phyloP scores from a whole-genome alignment of 2,329 filamentous ascomycete genomes.

The Fusarium sp. region DNA sequence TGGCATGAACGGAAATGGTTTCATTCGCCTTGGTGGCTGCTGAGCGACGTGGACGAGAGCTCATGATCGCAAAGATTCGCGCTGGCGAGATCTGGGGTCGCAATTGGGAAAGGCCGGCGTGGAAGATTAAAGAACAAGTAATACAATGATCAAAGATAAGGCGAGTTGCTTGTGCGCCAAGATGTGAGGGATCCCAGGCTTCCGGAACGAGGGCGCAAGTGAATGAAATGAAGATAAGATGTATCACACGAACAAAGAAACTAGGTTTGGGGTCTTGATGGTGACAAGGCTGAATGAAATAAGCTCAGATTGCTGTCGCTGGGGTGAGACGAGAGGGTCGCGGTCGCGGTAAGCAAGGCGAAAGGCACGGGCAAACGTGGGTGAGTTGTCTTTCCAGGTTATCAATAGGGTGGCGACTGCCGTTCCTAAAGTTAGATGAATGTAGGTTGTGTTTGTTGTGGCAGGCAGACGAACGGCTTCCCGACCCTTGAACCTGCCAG shows the following conservation, averaged over 20 bases:
- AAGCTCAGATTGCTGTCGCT: slow-evolving; percentile 37
- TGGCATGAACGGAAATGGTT: slow-evolving; percentile 58
- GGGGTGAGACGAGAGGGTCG: slow-evolving; percentile 25
- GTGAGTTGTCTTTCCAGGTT: background rate
- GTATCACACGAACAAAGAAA: slow-evolving; percentile 6
- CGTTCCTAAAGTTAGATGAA: slow-evolving; percentile 15
- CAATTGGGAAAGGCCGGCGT: slow-evolving; percentile 1
- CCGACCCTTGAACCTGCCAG: slow-evolving; percentile 19
- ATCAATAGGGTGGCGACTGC: slow-evolving; percentile 24
- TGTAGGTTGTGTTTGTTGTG: slow-evolving; percentile 6
- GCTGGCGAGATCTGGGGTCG: slow-evolving; percentile 34
- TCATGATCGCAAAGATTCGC: slow-evolving; percentile 53
- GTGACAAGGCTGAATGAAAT: slow-evolving; percentile 47
- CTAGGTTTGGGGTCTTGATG: slow-evolving; percentile 21
- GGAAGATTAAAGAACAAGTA: slow-evolving; percentile 8
- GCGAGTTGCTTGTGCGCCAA: slow-evolving; percentile 10
- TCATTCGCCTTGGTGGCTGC: slow-evolving; percentile 59
- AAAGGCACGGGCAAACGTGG: slow-evolving; percentile 17
- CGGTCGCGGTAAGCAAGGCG: background rate
- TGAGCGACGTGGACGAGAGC: slow-evolving; percentile 61
- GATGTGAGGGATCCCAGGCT: slow-evolving; percentile 1
- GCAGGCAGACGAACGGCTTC: slow-evolving; percentile 6
- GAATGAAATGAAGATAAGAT: slow-evolving; percentile 6
- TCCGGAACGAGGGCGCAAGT: slow-evolving; percentile 4
- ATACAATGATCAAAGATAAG: background rate